Evolutionary conservation across 2,329 filamentous ascomycete species (phyloP), one percentile per base, ranked within the genome.

Genomic region (Aspergillus spinulosporus): DNA sequence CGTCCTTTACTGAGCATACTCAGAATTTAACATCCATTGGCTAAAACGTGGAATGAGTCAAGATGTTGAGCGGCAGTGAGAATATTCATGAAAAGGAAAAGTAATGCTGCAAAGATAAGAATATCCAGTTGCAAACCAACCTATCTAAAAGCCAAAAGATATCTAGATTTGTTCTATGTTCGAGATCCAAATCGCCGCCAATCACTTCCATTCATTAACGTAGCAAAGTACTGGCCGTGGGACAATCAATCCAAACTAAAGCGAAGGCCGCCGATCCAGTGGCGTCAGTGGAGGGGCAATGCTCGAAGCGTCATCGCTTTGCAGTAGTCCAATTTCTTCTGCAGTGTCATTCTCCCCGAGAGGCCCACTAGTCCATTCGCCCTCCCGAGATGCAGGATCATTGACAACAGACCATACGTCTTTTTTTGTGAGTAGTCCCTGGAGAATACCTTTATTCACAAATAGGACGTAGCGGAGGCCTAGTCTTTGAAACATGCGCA

Each of bases 351-450:
- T 59, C 34, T 69, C 64, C 32, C 63, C 57, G 43, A 69, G 69
- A 4, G 64, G 56, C 42, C 62, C 62, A 5, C 66, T 64, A 44
- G 72, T 60, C n/a, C 63, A 66, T 42, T 73, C 68, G 52, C 66
- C 64, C 37, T 66, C 63, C 29, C 63, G 63, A 50, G 87, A 84
- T 61, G 88, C 87, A 7, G 85, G 86, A 42, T 88, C 90, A 69
- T 96, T 91, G 45, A 97, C 80, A 39, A 97, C 86, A 72, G 90
- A 92, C 90, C 92, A 97, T 34, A 96, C 87, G 74, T 99, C 94
- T 78, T 99, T 99, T 79, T 97, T 97, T 15, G 94, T 99, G 64
- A 97, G 77, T 47, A 99, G 74, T 0, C 94, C 94, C 71, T 90
- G 87, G 39, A 99, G 76, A 49, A 84, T 84, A 15, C 94, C 94